Conservation (phyloP, 2,329 filamentous ascomycete genomes). For the Didymella glomerata region DNA sequence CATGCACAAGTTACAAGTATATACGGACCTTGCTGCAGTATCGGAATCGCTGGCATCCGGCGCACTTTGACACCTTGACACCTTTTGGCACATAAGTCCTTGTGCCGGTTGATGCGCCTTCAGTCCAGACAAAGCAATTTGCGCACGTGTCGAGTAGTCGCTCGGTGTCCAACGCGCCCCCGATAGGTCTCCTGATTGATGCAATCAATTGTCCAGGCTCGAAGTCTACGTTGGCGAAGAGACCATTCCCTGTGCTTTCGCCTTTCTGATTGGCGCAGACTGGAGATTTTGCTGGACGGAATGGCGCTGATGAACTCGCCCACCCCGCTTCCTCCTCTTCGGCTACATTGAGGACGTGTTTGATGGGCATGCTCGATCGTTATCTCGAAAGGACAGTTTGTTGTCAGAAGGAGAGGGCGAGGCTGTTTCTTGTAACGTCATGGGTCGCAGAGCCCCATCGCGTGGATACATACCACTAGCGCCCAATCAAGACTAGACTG, state of each 20-base stretch:
- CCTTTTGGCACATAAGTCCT: slow-evolving; percentile 46
- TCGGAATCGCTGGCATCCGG: slow-evolving; percentile 64
- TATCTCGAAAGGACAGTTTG: slow-evolving; percentile 7
- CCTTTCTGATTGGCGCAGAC: slow-evolving; percentile 33
- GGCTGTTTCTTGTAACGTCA: slow-evolving; percentile 17
- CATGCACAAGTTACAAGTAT: background rate
- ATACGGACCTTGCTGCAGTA: slow-evolving; percentile 67
- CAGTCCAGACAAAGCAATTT: slow-evolving; percentile 62
- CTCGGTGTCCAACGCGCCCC: slow-evolving; percentile 62
- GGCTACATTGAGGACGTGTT: slow-evolving; percentile 21
- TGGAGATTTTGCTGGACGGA: slow-evolving; percentile 35
- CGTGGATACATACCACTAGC: slow-evolving; percentile 14
- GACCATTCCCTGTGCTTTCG: slow-evolving; percentile 58
- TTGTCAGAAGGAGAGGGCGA: background rate
- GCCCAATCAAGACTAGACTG: background rate
- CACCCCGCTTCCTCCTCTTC: slow-evolving; percentile 18
- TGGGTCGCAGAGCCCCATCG: slow-evolving; percentile 15
- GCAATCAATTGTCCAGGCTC: slow-evolving; percentile 60
- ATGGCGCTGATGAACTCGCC: slow-evolving; percentile 24
- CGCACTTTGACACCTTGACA: slow-evolving; percentile 61
- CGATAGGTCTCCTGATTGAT: slow-evolving; percentile 60
- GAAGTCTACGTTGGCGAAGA: slow-evolving; percentile 63
- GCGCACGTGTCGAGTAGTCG: slow-evolving; percentile 65
- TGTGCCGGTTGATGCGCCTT: slow-evolving; percentile 42
- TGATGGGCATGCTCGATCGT: slow-evolving; percentile 11